phyloP scores from a whole-genome alignment of 2,329 filamentous ascomycete species.

The Diaporthe caulivora region DNA sequence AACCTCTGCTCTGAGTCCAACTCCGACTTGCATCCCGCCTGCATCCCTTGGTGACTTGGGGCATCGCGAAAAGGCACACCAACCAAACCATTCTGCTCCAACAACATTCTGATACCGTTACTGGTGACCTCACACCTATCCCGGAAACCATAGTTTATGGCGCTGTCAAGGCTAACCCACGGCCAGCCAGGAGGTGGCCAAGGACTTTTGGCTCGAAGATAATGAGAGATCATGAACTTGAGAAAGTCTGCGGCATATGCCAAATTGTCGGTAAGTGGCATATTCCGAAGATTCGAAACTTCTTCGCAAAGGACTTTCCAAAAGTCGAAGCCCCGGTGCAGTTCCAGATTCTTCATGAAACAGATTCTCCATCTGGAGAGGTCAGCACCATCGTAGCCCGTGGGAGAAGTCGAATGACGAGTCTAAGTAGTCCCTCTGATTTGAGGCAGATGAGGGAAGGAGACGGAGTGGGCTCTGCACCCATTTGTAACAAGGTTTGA shows the following conservation, averaged over 20 bases:
- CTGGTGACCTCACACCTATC: background rate
- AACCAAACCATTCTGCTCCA: background rate
- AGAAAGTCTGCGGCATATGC: background rate
- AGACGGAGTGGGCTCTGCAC: background rate
- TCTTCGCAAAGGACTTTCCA: background rate
- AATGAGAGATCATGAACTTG: background rate
- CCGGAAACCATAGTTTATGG: background rate
- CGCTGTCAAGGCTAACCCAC: background rate
- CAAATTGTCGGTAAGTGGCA: background rate
- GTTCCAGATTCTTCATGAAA: background rate
- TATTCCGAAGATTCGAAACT: background rate
- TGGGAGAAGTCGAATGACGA: background rate
- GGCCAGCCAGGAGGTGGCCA: background rate
- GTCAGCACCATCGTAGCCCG: background rate
- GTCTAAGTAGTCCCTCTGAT: background rate
- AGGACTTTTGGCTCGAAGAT: background rate
- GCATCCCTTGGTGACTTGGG: background rate
- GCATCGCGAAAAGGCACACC: background rate
- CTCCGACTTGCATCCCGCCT: background rate
- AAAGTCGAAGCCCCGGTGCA: background rate
- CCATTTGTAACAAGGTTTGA: background rate
- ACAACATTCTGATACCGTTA: background rate
- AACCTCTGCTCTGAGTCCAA: background rate
- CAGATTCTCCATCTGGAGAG: background rate
- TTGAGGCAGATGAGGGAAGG: background rate